Evolutionary conservation across 2,329 filamentous ascomycete genomes (phyloP), one percentile per base, ranked within the genome.

Genomic region (Ascochyta fabae): DNA sequence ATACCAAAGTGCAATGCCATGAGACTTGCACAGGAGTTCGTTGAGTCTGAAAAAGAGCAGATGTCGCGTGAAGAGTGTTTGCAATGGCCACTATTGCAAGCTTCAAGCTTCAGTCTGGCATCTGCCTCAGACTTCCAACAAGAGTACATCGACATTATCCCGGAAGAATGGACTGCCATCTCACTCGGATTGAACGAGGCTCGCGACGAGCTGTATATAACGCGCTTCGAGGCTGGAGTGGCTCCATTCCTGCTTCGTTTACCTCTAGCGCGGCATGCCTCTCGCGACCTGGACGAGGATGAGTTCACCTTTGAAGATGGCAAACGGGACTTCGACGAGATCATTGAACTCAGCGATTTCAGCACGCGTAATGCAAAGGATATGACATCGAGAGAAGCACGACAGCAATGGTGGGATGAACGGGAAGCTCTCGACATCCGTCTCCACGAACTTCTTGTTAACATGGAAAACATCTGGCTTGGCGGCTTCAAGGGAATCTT

Each of bases 401-500:
- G 91, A 72, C 85, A 85, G 35, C 87, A 88, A 42, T 99, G 95
- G 95, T 99, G 95, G 93, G 85, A 84, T 4, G 89, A 93, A 70
- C 86, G 96, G 13, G 89, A 95, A 74, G 84, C 84, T 3, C 81
- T 99, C 15, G 95, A 99, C 70, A 78, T 79, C 29, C 87, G 91
- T 9, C 81, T 99, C 23, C 87, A 86, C 59, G 88, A 90, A 46
- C 83, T 99, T 9, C 81, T 99, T 1, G 82, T 87, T 49, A 96
- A 92, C 56, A 89, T 99, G 35, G 94, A 99, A 75, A 89, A 90
- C 58, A 88, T 95, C 22, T 99, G 95, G 95, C 85, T 99, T 5
- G 93, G 94, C 44, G 95, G 95, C 0, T 99, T 99, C 82, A 89
- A 88, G 53, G 93, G 94, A 15, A 88, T 99, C n/a, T 94, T 99